Evolutionary conservation across 2,329 filamentous ascomycete species (phyloP).

Genomic region (Falciphora oryzae): DNA sequence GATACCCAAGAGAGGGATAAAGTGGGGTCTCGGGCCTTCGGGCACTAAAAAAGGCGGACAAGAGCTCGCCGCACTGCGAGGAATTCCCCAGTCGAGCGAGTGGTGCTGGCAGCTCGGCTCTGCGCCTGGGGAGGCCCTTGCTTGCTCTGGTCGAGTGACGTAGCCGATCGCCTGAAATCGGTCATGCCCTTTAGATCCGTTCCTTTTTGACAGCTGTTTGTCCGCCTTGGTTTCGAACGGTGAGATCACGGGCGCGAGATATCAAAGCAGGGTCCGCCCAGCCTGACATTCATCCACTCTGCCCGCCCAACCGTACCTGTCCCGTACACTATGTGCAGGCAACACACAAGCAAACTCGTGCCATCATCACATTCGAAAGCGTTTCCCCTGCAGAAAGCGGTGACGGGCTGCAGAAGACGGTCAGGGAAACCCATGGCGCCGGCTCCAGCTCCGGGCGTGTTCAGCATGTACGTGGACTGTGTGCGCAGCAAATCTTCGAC

Average conservation of each 20-base stretch:
- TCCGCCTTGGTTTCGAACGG: background rate
- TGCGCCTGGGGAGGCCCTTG: background rate
- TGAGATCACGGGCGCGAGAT: background rate
- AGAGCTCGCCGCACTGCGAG: background rate
- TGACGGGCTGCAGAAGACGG: slow-evolving; percentile 1
- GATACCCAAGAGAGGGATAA: background rate
- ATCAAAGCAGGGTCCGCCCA: background rate
- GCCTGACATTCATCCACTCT: background rate
- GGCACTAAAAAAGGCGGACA: background rate
- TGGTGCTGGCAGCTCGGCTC: background rate
- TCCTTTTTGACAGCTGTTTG: background rate
- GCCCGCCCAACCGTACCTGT: background rate
- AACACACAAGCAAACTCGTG: background rate
- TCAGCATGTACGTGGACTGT: background rate
- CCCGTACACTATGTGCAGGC: background rate
- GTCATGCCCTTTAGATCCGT: background rate
- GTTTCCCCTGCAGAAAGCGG: background rate
- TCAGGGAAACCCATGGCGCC: background rate
- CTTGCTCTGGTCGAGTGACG: background rate
- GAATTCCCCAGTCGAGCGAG: background rate
- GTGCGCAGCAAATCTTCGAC: background rate
- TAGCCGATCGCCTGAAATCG: background rate
- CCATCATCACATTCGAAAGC: background rate
- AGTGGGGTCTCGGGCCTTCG: background rate
- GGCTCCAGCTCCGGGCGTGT: too few relatives aligned